Evolutionary conservation across 306 rosid genomes (phyloP).

Genomic region (Rosa rugosa): DNA sequence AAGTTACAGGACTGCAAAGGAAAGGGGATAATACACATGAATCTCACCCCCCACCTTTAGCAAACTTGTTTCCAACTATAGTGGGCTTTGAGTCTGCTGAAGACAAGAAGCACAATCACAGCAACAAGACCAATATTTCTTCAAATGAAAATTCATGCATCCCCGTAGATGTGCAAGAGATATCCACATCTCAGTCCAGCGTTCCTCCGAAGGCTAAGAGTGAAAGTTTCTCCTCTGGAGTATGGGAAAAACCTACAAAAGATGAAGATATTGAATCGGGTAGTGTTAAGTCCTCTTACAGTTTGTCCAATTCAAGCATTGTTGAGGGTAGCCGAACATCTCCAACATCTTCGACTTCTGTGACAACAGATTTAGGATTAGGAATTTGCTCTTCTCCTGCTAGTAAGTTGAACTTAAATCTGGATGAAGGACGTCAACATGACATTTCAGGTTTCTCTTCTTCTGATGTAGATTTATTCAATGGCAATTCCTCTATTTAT

Average conservation of each 20-base stretch:
- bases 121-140: slow-evolving; percentile 39
- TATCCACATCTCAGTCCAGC: slow-evolving; percentile 38
- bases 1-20: slow-evolving; percentile 43
- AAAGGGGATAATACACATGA: slow-evolving; percentile 44
- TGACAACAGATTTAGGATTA: slow-evolving; percentile 84
- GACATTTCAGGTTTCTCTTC: slow-evolving; percentile 44
- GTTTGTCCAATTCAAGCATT: slow-evolving; percentile 66
- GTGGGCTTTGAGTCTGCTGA: slow-evolving; percentile 49
- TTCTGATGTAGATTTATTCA: slow-evolving; percentile 41
- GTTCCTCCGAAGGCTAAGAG: slow-evolving; percentile 39
- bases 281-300: slow-evolving; percentile 54
- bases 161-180: slow-evolving; percentile 41
- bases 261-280: slow-evolving; percentile 60
- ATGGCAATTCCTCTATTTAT: slow-evolving; percentile 45
- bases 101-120: slow-evolving; percentile 35
- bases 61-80: slow-evolving; percentile 50
- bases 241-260: slow-evolving; percentile 49
- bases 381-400: slow-evolving; percentile 61
- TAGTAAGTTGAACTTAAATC: slow-evolving; percentile 37
- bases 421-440: slow-evolving; percentile 41
- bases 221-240: slow-evolving; percentile 44
- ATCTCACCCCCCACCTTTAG: slow-evolving; percentile 36
- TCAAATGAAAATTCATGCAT: slow-evolving; percentile 44
- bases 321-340: slow-evolving; percentile 67
- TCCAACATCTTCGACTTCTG: slow-evolving; percentile 73